Evolutionary conservation across 108 stramenopile species (phyloP).

Genomic region (Discostella pseudostelligera): DNA sequence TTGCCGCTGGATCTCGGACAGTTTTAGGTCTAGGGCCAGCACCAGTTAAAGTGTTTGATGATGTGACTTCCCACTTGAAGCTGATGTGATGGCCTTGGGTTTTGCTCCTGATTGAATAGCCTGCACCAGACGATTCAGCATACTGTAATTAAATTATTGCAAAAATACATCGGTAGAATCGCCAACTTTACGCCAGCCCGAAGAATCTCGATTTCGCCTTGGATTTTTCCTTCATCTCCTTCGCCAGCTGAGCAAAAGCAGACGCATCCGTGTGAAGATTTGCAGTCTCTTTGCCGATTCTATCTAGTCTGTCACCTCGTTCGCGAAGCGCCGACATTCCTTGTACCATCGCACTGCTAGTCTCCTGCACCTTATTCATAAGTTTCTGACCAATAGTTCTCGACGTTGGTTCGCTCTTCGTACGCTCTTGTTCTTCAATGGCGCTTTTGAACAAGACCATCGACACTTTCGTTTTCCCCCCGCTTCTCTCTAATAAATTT

Average conservation of each 20-base stretch:
- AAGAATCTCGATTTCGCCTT: constrained; percentile 23
- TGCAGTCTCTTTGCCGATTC: constrained; percentile 23
- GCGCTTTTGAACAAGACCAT: constrained; percentile 21
- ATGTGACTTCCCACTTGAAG: constrained; percentile 84
- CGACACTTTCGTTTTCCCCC: neutral
- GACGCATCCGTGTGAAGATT: constrained; percentile 32
- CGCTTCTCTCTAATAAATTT: constrained; percentile 15
- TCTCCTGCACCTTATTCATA: constrained; percentile 5
- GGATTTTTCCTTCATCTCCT: constrained; percentile 42
- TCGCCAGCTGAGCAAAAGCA: constrained; percentile 35
- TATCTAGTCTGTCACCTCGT: constrained; percentile 36
- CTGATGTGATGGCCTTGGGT: constrained; percentile 58
- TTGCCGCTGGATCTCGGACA: constrained; percentile 89
- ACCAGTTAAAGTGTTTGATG: constrained; percentile 81
- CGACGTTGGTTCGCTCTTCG: constrained; percentile 1
- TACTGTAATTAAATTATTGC: neutral
- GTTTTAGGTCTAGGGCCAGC: constrained; percentile 89
- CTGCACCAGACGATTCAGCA: too few relatives aligned
- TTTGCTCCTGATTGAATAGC: too few relatives aligned
- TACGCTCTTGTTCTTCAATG: constrained; percentile 22
- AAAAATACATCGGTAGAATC: too few relatives aligned
- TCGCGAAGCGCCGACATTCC: constrained; percentile 38
- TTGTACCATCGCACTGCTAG: constrained; percentile 17
- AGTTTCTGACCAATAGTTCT: neutral
- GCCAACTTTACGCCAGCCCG: neutral